These are phyloP conservation scores for Effrenium voratum DNA, from an alignment of 73 alveolate species.

Conservation along the genomic window DNA sequence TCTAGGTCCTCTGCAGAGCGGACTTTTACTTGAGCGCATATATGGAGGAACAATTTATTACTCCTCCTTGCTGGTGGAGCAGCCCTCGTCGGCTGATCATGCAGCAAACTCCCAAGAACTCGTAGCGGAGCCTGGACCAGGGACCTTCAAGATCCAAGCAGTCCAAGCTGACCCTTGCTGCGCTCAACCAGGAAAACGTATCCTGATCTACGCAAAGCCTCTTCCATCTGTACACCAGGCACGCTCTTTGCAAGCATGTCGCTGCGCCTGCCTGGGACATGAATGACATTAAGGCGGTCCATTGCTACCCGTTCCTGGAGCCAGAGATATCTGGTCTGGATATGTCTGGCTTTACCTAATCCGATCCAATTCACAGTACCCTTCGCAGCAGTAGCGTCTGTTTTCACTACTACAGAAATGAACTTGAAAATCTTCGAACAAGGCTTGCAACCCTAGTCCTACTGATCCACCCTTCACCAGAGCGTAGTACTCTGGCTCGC, in stretches of 20 bases:
- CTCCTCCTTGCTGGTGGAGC: not conserved
- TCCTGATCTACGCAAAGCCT: not conserved
- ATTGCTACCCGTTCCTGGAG: constrained; percentile 30
- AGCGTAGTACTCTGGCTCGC: constrained; percentile 18
- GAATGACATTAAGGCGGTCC: not conserved
- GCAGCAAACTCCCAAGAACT: not conserved
- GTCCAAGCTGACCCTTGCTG: not conserved
- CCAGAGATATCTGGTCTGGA: constrained; percentile 7
- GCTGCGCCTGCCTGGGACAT: not conserved
- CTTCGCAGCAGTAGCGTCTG: constrained; percentile 20
- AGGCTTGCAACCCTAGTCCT: constrained; percentile 8
- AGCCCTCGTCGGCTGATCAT: not conserved
- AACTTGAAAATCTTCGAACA: not conserved
- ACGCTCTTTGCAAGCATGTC: constrained; percentile 30
- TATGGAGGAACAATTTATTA: not conserved
- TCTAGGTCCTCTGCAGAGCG: no score
- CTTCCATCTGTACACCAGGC: not conserved
- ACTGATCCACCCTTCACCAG: not conserved
- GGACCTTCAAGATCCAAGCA: not conserved
- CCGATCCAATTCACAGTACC: not conserved
- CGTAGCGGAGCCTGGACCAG: constrained; percentile 49
- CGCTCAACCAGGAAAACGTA: not conserved
- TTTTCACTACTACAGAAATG: no score
- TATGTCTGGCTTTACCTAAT: constrained; percentile 14
- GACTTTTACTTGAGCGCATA: no score